A percentile compares a stretch with the other conserved stretches of the same genome.
phyloP scores from a whole-genome alignment of 805 yeast species.

The Starmerella asiatica region DNA sequence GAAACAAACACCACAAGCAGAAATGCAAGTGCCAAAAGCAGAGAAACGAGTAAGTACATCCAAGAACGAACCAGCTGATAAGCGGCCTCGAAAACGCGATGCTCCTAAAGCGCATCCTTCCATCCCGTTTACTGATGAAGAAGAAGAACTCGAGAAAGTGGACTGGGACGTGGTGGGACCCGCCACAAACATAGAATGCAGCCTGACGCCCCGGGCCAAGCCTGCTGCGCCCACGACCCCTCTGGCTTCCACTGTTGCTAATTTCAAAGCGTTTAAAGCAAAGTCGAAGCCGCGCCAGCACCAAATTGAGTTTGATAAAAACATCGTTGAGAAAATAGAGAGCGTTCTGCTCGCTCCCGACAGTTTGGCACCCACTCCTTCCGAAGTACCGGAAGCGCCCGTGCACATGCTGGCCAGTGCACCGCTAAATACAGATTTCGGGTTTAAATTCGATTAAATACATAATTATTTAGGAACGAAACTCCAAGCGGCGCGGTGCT shows the following conservation, averaged over 20 bases:
- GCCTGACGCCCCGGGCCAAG: background rate
- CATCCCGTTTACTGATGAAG: background rate
- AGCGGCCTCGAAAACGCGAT: background rate
- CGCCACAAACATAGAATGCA: background rate
- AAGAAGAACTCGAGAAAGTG: background rate
- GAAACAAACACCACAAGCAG: background rate
- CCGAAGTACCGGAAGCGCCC: background rate
- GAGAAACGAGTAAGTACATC: no score
- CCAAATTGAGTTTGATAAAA: background rate
- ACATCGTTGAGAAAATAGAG: no score
- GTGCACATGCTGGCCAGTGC: background rate
- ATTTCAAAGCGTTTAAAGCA: slow-evolving; percentile 18
- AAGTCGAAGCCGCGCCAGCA: background rate
- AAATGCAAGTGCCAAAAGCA: background rate
- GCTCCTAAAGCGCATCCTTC: background rate
- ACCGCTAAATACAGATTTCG: slow-evolving; percentile 22
- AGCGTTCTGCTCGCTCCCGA: no score
- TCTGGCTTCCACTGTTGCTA: slow-evolving; percentile 3
- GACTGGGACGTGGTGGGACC: background rate
- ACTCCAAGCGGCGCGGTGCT: slow-evolving; percentile 56
- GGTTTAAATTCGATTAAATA: slow-evolving; percentile 19
- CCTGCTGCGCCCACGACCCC: background rate
- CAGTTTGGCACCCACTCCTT: no score
- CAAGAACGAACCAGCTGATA: background rate
- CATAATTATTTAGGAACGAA: background rate